Base-by-base conservation (phyloP, 202 grass and related monocot genomes). In the Setaria viridis region DNA sequence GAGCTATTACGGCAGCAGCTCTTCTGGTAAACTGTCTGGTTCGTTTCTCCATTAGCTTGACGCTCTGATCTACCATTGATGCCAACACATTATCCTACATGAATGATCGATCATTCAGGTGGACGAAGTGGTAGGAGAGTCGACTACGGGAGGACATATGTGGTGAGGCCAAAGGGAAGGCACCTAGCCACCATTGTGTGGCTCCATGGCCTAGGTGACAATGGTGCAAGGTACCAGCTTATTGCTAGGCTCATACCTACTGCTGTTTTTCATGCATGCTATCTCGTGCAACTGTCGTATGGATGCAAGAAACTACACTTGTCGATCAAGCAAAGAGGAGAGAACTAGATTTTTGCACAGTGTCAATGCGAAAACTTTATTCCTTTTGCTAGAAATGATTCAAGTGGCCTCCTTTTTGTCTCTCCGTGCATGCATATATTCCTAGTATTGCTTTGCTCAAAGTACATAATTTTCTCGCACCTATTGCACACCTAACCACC, bases 151-250 rank as follows among this genome's bases (percentile, higher is more conserved):
- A 95, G 96, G 77, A 95, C 91, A 58, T 91, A 98, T 80, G 96
- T 98, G 78, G 96, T 98, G 67, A 95, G 93, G 84, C 93, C 96
- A 50, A 95, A 92, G 88, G 93, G 93, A 69, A 86, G 90, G 39
- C 96, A 98, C 84, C 81, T 91, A 72, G 96, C 93, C 55, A 98
- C 96, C 56, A 88, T 98, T 39, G 91, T 98, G 70, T 98, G 95
- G 93, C 96, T 98, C 85, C 96, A 98, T 90, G 96, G 96, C 63
- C 62, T 98, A 55, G 93, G 95, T 78, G 95, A 98, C 80, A 98
- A 92, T 86, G 95, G 95, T 86, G 90, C 86, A 78, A 94, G 95
- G 95, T 98, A 88, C 53, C 42, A n/a, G 0, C 39, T 49, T 78
- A 33, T 45, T 70, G 25, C 83, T 78, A 30, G n/a, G 53, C 53